These are phyloP conservation scores for Metschnikowia bowlesiae DNA, from an alignment of 805 yeast species.

Conservation along the genomic window DNA sequence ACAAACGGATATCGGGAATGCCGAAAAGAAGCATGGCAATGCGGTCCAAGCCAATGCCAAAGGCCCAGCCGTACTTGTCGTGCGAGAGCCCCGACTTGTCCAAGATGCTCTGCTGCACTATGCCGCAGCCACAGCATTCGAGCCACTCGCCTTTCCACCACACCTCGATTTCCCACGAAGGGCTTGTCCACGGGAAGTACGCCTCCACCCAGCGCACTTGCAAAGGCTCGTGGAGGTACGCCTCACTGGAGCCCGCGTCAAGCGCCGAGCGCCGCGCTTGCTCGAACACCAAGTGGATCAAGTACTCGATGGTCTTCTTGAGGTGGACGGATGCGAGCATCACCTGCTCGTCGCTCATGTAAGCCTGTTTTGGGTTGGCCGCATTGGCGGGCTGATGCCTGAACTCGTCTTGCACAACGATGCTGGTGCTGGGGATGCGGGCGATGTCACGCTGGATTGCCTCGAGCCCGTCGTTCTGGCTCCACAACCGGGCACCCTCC, in stretches of 20 bases:
- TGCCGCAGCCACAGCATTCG: conserved; percentile 95
- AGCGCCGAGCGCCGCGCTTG: conserved; percentile 61
- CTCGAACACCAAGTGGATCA: conserved; percentile 79
- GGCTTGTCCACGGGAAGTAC: conserved; percentile 97
- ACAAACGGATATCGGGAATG: conserved; percentile 88
- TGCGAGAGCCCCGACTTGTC: conserved; percentile 60
- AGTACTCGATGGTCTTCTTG: conserved; percentile 77
- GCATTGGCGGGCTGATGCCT: conserved; percentile 43
- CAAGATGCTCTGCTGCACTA: conserved; percentile 75
- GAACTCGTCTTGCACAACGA: conserved; percentile 73
- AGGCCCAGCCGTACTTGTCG: conserved; percentile 89
- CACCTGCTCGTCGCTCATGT: conserved; percentile 68
- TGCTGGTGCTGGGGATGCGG: conserved; percentile 59
- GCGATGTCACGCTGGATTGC: conserved; percentile 48
- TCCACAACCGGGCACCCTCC: conserved; percentile 95
- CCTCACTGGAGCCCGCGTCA: conserved; percentile 52
- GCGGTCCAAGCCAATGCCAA: conserved; percentile 92
- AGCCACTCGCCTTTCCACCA: conserved; percentile 99
- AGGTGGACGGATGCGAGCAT: conserved; percentile 69
- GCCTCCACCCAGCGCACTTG: conserved; percentile 93
- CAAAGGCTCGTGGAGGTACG: conserved; percentile 66
- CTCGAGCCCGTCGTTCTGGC: conserved; percentile 44
- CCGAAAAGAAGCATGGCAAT: conserved; percentile 94
- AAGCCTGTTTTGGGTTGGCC: conserved; percentile 75
- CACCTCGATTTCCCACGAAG: conserved; percentile 97